Evolutionary conservation across 129 eudicot genomes (phyloP).

Genomic region (Flaveria trinervia): DNA sequence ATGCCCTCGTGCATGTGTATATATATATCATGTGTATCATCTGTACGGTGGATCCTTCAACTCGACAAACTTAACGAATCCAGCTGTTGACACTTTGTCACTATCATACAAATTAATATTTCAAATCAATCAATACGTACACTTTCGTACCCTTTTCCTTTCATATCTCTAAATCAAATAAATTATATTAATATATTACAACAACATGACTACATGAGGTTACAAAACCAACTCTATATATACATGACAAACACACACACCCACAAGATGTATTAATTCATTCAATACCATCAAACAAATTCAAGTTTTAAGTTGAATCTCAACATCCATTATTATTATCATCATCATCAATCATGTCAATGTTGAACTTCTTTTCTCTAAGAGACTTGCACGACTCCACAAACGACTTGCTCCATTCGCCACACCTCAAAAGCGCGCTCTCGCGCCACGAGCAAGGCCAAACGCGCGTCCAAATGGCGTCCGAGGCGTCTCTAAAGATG

Average conservation of each 20-base stretch:
- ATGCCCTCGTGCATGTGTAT: background rate
- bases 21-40: background rate
- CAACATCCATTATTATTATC: background rate
- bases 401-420: conserved; percentile 64
- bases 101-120: conserved; percentile 1
- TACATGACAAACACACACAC: conserved; percentile 14
- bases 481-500: conserved; percentile 70
- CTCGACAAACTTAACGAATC: conserved; percentile 27
- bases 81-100: conserved; percentile 40
- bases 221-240: conserved; percentile 1
- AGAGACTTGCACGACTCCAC: conserved; percentile 65
- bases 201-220: background rate
- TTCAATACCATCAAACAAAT: background rate
- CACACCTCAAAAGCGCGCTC: conserved; percentile 41
- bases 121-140: conserved; percentile 19
- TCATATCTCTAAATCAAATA: conserved; percentile 37
- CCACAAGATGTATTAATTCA: background rate
- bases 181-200: background rate
- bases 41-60: conserved; percentile 28
- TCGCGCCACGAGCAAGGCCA: conserved; percentile 47
- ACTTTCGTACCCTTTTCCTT: conserved; percentile 49
- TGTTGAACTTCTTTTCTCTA: conserved; percentile 50
- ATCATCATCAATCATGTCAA: conserved; percentile 38
- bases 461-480: conserved; percentile 42
- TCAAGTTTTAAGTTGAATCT: background rate